Percentiles rank a stretch among this genome's conserved stretches.
These are phyloP conservation scores for Lactarius pseudohatsudake DNA, from an alignment of 768 basidiomycete species.

Conservation along the genomic window DNA sequence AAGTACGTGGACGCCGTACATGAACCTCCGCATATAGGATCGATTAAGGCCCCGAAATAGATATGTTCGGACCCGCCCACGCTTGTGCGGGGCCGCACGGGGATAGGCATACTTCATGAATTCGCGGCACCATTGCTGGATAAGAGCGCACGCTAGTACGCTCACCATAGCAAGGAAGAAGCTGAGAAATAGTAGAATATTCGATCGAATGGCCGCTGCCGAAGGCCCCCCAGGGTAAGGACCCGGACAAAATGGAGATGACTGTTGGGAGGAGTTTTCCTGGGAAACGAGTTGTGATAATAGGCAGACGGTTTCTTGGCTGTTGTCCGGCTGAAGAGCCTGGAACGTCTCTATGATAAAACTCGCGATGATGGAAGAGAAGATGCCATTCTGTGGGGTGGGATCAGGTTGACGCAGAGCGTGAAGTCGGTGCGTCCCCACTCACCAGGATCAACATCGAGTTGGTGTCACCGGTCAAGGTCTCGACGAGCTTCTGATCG, in stretches of 20 bases:
- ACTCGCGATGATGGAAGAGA: conserved; percentile 27
- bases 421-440: not conserved
- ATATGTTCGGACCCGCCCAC: conserved; percentile 19
- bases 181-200: conserved; percentile 18
- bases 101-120: conserved; percentile 10
- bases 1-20: conserved; percentile 12
- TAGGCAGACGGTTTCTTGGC: conserved; percentile 5
- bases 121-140: conserved; percentile 26
- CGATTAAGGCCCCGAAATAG: conserved; percentile 5
- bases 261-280: not conserved
- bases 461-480: conserved; percentile 18
- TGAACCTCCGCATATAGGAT: conserved; percentile 14
- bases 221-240: not conserved
- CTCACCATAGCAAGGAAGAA: conserved; percentile 18
- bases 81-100: conserved; percentile 10
- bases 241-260: not conserved
- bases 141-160: conserved; percentile 12
- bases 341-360: conserved; percentile 28
- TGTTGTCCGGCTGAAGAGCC: conserved; percentile 7
- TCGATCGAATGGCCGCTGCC: conserved; percentile 7
- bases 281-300: conserved; percentile 10
- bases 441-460: conserved; percentile 28
- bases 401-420: not conserved
- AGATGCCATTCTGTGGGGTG: conserved; percentile 20
- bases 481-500: conserved; percentile 24